phyloP scores from a whole-genome alignment of 1,284 basidiomycete species.

The Leccinum pseudoinsigne region DNA sequence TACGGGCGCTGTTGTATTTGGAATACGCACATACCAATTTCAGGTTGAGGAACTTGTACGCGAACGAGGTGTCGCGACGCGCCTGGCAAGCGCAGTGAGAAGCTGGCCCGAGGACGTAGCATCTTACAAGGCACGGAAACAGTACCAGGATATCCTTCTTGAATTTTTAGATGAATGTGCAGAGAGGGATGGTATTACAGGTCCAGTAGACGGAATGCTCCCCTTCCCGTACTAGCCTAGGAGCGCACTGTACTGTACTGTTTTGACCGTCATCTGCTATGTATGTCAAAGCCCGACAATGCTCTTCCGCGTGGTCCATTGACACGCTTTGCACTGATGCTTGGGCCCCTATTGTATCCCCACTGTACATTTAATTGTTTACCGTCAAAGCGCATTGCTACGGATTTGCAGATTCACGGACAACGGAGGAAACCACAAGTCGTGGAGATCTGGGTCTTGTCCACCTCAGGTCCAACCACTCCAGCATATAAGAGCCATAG shows the following conservation, averaged over 20 bases:
- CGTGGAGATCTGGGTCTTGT: constrained; percentile 13
- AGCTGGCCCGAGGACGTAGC: constrained; percentile 64
- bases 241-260: not conserved
- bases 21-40: constrained; percentile 73
- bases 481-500: constrained; percentile 22
- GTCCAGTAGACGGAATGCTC: constrained; percentile 14
- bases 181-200: constrained; percentile 26
- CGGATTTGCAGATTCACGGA: constrained; percentile 6
- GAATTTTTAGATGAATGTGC: constrained; percentile 49
- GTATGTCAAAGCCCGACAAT: not conserved
- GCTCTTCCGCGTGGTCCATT: not conserved
- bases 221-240: constrained; percentile 25
- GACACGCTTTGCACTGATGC: not conserved
- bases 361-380: constrained; percentile 15
- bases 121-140: constrained; percentile 56
- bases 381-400: constrained; percentile 17
- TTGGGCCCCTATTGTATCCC: not conserved
- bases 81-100: not conserved
- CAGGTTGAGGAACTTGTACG: constrained; percentile 52
- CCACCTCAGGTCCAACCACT: constrained; percentile 8
- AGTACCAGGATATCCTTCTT: constrained; percentile 48
- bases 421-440: constrained; percentile 20
- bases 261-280: not conserved
- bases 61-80: not conserved
- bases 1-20: constrained; percentile 75